Base-by-base conservation (phyloP, 208 protist species). In the Acanthamoeba sp. region DNA sequence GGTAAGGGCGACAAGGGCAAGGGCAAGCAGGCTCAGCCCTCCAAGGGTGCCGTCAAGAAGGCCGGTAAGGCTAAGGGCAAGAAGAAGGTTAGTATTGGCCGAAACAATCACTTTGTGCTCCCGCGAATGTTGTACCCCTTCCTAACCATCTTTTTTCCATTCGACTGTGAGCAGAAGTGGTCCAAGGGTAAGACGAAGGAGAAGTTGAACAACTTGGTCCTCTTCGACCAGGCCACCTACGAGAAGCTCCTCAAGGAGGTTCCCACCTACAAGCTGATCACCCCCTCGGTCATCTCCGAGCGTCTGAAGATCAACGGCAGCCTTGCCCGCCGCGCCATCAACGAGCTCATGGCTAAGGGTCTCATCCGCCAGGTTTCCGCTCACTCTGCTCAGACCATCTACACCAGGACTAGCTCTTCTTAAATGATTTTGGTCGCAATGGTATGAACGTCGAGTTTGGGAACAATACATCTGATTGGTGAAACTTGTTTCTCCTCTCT, bases 121-220 rank as follows among this genome's bases (percentile, higher is more conserved):
- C 66, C 29, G 2, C 64, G 4, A 32, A 66, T 88, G 2, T 93
- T 55, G 3, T 24, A 14, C 4, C 3, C 10, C 20, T 1, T 34
- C 9, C 89, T 0, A 24, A 4, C 38, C 34, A 34, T 85, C 66
- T 85, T 89, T 16, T 42, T 12, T 18, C n/a, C 7, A 42, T 38
- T 62, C 12, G 12, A n/a, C 36, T 93, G 0, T 29, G 45, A 64
- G 87, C 91, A 97, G 96, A 98, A 98, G 95, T 98, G 97, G 97
- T 96, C 94, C 22, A 98, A 98, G 95, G 97, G 96, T 66, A 98
- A 98, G 95, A 94, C 95, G 24, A 96, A 95, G 82, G 97, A 98
- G 73, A 98, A 98, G 96, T 95, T 98, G 45, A 93, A 97, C 91
- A 98, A 98, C 96, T 62, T 94, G 1, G 95, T 98, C 45, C 94